Percentiles rank a stretch among this genome's conserved stretches.
phyloP scores from a whole-genome alignment of 179 eudicot species.

The Amaranthus tricolor region DNA sequence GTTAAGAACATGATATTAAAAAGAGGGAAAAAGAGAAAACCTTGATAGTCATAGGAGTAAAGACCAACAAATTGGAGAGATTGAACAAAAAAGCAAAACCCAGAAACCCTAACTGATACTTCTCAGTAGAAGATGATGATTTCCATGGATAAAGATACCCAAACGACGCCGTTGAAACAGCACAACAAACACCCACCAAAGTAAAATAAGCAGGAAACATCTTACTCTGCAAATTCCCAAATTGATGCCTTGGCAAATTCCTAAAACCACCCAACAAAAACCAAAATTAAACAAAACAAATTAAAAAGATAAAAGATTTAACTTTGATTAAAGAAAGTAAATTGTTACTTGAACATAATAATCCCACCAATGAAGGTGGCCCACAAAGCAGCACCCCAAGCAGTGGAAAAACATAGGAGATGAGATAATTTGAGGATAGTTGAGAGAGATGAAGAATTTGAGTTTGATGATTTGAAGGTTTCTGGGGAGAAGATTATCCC shows the following conservation, averaged over 20 bases:
- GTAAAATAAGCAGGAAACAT: conserved; percentile 96
- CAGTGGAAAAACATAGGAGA: conserved; percentile 84
- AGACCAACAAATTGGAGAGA: conserved; percentile 70
- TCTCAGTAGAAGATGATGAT: conserved; percentile 55
- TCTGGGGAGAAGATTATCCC: conserved; percentile 93
- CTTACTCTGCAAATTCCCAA: conserved; percentile 96
- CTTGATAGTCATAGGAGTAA: conserved; percentile 93
- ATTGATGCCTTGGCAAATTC: conserved; percentile 92
- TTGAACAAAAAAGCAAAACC: conserved; percentile 66
- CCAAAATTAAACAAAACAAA: background rate
- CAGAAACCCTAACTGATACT: conserved; percentile 78
- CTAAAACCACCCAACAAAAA: conserved; percentile 26
- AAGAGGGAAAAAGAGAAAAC: conserved; percentile 28
- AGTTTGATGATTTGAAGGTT: conserved; percentile 55
- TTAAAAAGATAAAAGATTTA: background rate
- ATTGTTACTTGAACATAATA: conserved; percentile 89
- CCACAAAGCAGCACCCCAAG: conserved; percentile 95
- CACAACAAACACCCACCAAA: conserved; percentile 85
- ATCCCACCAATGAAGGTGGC: conserved; percentile 98
- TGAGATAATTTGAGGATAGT: conserved; percentile 58
- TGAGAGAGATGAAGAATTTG: conserved; percentile 34
- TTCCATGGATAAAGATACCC: conserved; percentile 96
- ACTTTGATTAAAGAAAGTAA: too few relatives aligned
- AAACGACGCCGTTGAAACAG: conserved; percentile 62
- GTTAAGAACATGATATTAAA: background rate